Conservation (phyloP, 1,284 basidiomycete genomes). For the Cyathus pygmaeus region DNA sequence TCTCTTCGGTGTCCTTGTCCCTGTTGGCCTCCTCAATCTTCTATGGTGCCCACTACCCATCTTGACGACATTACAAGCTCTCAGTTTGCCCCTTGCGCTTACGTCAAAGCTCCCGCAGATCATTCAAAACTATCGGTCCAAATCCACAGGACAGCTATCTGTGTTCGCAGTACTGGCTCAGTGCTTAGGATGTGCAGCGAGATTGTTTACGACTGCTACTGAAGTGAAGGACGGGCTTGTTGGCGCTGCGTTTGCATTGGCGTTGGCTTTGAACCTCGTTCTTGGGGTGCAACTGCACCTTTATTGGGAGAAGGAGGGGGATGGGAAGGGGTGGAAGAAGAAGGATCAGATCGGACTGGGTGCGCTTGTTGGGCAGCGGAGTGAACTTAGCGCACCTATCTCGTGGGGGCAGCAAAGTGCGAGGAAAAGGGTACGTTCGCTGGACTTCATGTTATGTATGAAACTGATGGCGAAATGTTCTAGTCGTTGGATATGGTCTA, state of each 20-base stretch:
- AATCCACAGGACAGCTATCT: slow-evolving; percentile 90
- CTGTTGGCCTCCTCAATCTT: slow-evolving; percentile 56
- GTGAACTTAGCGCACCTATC: too few species aligned
- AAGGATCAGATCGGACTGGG: too few species aligned
- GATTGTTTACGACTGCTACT: slow-evolving; percentile 88
- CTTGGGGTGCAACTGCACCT: slow-evolving; percentile 84
- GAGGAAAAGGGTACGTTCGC: too few species aligned
- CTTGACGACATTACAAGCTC: slow-evolving; percentile 76
- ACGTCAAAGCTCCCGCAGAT: slow-evolving; percentile 92
- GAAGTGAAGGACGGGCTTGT: slow-evolving; percentile 87
- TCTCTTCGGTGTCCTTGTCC: slow-evolving; percentile 51
- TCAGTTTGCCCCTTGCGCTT: slow-evolving; percentile 86
- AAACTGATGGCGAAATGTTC: too few species aligned
- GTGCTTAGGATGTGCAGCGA: slow-evolving; percentile 85
- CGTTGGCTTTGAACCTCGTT: slow-evolving; percentile 81
- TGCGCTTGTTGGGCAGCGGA: too few species aligned
- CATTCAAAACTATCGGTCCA: slow-evolving; percentile 74
- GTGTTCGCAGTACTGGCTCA: slow-evolving; percentile 88
- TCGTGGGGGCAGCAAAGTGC: too few species aligned
- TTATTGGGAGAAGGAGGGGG: slow-evolving; percentile 74
- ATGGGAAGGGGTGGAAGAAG: too few species aligned
- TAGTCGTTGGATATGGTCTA: too few species aligned
- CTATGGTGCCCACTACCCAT: slow-evolving; percentile 58
- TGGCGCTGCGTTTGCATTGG: slow-evolving; percentile 82
- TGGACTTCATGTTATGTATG: too few species aligned